phyloP scores from a whole-genome alignment of 257 asterid species.

The Vinca minor region DNA sequence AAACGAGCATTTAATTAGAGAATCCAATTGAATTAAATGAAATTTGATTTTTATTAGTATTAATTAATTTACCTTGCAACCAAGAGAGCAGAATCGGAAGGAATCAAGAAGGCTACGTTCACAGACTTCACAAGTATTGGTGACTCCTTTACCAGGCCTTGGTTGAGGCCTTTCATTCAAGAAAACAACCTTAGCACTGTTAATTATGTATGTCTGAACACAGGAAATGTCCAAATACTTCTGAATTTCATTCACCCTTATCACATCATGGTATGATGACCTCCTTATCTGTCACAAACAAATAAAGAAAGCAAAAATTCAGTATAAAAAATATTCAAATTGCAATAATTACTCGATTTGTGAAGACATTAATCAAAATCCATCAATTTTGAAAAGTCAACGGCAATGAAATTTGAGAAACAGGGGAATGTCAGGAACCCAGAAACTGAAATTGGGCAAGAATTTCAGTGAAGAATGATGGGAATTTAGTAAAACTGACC shows the following conservation, averaged over 20 bases:
- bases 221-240: constrained; percentile 60
- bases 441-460: constrained; percentile 5
- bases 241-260: constrained; percentile 70
- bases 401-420: constrained; percentile 9
- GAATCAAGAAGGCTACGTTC: constrained; percentile 76
- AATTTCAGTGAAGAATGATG: no score
- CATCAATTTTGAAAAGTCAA: constrained; percentile 28
- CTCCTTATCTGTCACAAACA: constrained; percentile 55
- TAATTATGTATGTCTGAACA: constrained; percentile 74
- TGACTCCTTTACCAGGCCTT: constrained; percentile 79
- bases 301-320: neutral
- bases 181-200: constrained; percentile 80
- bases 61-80: constrained; percentile 55
- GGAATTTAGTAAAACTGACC: constrained; percentile 25
- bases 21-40: neutral
- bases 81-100: constrained; percentile 84
- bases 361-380: constrained; percentile 5
- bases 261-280: constrained; percentile 86
- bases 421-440: constrained; percentile 15
- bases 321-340: neutral
- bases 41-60: neutral
- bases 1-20: neutral
- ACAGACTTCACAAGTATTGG: constrained; percentile 74
- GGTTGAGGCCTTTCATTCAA: constrained; percentile 84
- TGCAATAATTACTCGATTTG: neutral